phyloP scores from a whole-genome alignment of 352 stramenopile species.

The Pythium grandisporangium region DNA sequence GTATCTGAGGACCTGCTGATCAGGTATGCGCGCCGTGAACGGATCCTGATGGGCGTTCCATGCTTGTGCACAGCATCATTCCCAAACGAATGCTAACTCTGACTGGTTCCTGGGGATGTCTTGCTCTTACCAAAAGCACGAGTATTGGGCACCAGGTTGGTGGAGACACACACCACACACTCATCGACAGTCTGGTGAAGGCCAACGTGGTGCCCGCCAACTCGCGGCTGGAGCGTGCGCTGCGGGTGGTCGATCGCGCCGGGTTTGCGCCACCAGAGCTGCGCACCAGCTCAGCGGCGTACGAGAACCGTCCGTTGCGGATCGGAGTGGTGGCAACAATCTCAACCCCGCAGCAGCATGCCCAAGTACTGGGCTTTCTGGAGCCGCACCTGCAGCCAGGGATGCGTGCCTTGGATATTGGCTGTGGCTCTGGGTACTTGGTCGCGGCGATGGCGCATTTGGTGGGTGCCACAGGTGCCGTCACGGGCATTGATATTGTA shows the following conservation, averaged over 20 bases:
- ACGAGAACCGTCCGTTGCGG: conserved; percentile 68
- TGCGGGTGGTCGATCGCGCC: conserved; percentile 56
- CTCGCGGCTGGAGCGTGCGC: conserved; percentile 48
- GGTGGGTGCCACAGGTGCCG: conserved; percentile 35
- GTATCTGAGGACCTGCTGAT: conserved; percentile 77
- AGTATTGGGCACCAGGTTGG: conserved; percentile 81
- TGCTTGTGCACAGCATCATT: no score
- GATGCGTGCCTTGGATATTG: conserved; percentile 56
- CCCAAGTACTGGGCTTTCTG: conserved; percentile 61
- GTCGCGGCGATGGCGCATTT: conserved; percentile 72
- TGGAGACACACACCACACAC: conserved; percentile 41
- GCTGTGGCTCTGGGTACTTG: conserved; percentile 74
- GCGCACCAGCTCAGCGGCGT: conserved; percentile 22
- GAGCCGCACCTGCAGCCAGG: conserved; percentile 56
- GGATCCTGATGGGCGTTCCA: no score
- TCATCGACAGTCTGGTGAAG: conserved; percentile 74
- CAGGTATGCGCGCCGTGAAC: conserved; percentile 16
- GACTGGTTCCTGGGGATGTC: not conserved
- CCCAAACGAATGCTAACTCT: no score
- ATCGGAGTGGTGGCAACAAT: conserved; percentile 78
- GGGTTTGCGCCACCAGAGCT: conserved; percentile 37
- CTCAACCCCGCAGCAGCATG: conserved; percentile 81
- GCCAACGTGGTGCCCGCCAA: conserved; percentile 48
- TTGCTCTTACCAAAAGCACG: conserved; percentile 21
- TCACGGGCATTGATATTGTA: conserved; percentile 75